Base-by-base conservation (phyloP, 2,329 filamentous ascomycete species). In the Magnaporthiopsis incrustans region DNA sequence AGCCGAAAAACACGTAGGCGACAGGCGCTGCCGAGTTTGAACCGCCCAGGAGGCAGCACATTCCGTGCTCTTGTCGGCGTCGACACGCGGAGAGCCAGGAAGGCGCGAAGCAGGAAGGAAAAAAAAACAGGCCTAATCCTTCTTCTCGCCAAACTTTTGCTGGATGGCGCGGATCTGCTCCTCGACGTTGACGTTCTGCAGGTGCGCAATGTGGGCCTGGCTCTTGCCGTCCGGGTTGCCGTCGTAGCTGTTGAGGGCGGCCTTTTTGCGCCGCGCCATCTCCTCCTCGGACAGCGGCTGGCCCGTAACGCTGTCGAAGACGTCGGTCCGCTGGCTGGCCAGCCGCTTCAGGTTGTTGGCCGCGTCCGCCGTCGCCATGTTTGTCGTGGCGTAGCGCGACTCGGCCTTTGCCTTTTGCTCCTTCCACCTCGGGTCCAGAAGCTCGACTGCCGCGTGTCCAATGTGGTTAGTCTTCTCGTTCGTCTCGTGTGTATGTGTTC, bases 341-440 rank as follows among this genome's bases (percentile, higher is more conserved):
- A 98, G 82, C n/a, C 94, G 89, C 80, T 98, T 98, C 67, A 98
- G 84, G 73, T 98, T 97, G 74, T 92, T 93, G 62, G 92, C 93
- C 59, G 96, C 92, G 70, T 98, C 94, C 44, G 84, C 86, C 4
- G 91, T 94, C 1, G 89, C 91, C 12, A 97, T 78, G 70, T 96
- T 97, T 12, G 92, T 96, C 0, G 90, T 93, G 1, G 91, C 86
- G 68, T 89, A 91, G 67, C 94, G 89, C 15, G 90, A 87, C 59
- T 97, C 92, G 22, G 91, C 87, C 74, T 96, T 96, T 65, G 91
- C 90, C 69, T 92, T 92, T 74, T 98, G 93, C 73, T 97, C 93
- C 74, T 96, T 96, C 93, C 94, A 98, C 65, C 90, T 86, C 0
- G 94, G 94, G 73, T 98, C 94, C 65, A 97, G 84, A 60, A 97